Evolutionary conservation across 2,329 filamentous ascomycete species (phyloP).

Genomic region (Tolypocladium cylindrosporum): DNA sequence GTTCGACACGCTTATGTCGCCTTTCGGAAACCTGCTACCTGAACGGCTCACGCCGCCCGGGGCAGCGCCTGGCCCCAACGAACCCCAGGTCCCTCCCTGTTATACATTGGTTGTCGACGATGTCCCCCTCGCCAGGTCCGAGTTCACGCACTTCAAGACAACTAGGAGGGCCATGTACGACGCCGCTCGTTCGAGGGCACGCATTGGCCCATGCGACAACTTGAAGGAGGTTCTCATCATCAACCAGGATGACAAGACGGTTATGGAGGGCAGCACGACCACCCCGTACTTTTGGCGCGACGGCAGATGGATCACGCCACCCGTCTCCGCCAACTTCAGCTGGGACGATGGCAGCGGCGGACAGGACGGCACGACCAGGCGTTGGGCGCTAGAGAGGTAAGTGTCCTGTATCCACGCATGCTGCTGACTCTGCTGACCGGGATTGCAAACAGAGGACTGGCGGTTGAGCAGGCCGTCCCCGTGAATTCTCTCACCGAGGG

Average conservation of each 20-base stretch:
- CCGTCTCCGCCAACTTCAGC: conserved; percentile 35
- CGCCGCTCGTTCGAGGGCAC: conserved; percentile 51
- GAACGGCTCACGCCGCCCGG: conserved; percentile 37
- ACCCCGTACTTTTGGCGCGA: conserved; percentile 72
- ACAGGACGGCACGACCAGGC: conserved; percentile 69
- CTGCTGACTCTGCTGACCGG: background rate
- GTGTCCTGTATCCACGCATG: conserved; percentile 6
- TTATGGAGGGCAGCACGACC: conserved; percentile 82
- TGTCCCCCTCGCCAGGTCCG: conserved; percentile 31
- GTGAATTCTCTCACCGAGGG: conserved; percentile 53
- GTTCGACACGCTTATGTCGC: conserved; percentile 23
- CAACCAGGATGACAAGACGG: conserved; percentile 44
- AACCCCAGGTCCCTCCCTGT: conserved; percentile 15
- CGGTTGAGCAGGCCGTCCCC: conserved; percentile 53
- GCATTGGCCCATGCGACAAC: conserved; percentile 36
- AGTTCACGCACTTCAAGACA: conserved; percentile 83
- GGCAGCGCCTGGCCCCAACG: conserved; percentile 8
- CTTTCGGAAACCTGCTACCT: conserved; percentile 48
- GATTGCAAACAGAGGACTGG: conserved; percentile 38
- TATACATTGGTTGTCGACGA: conserved; percentile 37
- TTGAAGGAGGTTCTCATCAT: conserved; percentile 66
- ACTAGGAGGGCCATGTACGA: conserved; percentile 65
- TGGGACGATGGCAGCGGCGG: conserved; percentile 52
- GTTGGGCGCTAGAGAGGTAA: conserved; percentile 69
- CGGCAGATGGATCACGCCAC: conserved; percentile 71